phyloP scores from a whole-genome alignment of 1,284 basidiomycete species.

The Sphagnurus paluster region DNA sequence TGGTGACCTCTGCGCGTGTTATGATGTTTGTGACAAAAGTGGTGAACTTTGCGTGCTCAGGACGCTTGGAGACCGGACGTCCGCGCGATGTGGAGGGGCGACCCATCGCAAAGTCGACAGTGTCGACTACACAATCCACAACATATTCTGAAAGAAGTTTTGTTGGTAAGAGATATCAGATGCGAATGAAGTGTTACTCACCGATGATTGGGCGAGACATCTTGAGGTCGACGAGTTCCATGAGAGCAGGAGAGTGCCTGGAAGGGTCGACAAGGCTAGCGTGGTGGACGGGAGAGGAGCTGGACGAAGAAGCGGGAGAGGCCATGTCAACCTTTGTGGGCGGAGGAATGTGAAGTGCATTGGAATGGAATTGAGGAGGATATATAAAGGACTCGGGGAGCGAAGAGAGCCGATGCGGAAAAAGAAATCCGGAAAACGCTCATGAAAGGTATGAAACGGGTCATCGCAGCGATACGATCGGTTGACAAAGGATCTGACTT shows the following conservation, averaged over 20 bases:
- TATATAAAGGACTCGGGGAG: conserved; percentile 38
- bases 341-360: conserved; percentile 26
- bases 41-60: conserved; percentile 56
- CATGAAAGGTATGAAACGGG: conserved; percentile 18
- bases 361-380: conserved; percentile 21
- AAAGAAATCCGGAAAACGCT: conserved; percentile 24
- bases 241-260: conserved; percentile 58
- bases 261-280: conserved; percentile 64
- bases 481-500: conserved; percentile 22
- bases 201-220: conserved; percentile 59
- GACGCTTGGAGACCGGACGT: conserved; percentile 44
- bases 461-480: conserved; percentile 18
- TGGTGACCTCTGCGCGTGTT: conserved; percentile 64
- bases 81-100: conserved; percentile 52
- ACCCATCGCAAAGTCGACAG: conserved; percentile 71
- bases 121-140: conserved; percentile 64
- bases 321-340: conserved; percentile 19
- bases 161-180: conserved; percentile 12
- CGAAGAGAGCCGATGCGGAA: conserved; percentile 31
- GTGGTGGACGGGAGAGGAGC: conserved; percentile 49
- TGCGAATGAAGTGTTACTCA: conserved; percentile 33
- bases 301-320: conserved; percentile 23
- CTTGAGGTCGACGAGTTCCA: conserved; percentile 64
- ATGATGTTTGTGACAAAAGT: conserved; percentile 66
- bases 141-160: conserved; percentile 53